phyloP scores from a whole-genome alignment of 129 eudicot species.

The Oenanthe sinensis region DNA sequence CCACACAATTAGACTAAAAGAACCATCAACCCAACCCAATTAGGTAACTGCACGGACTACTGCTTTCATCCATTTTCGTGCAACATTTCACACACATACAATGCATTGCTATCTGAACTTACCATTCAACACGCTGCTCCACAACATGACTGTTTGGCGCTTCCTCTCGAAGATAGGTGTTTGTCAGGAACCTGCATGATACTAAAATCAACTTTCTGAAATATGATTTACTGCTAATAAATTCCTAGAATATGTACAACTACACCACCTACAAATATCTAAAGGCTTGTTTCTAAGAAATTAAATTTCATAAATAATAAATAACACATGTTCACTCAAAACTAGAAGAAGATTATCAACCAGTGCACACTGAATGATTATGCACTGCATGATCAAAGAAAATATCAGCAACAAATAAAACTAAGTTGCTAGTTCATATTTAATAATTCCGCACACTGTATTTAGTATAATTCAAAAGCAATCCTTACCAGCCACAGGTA shows the following conservation, averaged over 20 bases:
- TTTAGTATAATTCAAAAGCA: neutral
- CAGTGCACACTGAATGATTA: neutral
- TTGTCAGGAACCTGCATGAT: conserved; percentile 75
- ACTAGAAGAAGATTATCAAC: neutral
- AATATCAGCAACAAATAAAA: neutral
- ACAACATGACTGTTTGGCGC: conserved; percentile 92
- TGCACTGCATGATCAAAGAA: neutral
- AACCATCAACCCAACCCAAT: neutral
- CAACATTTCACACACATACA: conserved; percentile 1
- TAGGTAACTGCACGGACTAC: neutral
- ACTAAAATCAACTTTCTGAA: neutral
- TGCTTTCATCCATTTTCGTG: neutral
- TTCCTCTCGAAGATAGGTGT: conserved; percentile 94
- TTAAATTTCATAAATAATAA: neutral
- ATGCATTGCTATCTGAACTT: conserved; percentile 23
- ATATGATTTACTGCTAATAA: neutral
- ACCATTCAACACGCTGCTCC: conserved; percentile 99
- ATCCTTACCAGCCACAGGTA: conserved; percentile 72
- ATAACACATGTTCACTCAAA: neutral
- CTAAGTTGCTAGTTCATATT: neutral
- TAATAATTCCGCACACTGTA: neutral
- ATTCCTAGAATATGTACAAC: neutral
- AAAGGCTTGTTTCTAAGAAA: neutral
- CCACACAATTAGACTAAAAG: neutral
- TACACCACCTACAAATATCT: neutral